Evolutionary conservation across 257 asterid species (phyloP), one percentile per base, ranked within the genome.

Genomic region (Ilex aquifolium): DNA sequence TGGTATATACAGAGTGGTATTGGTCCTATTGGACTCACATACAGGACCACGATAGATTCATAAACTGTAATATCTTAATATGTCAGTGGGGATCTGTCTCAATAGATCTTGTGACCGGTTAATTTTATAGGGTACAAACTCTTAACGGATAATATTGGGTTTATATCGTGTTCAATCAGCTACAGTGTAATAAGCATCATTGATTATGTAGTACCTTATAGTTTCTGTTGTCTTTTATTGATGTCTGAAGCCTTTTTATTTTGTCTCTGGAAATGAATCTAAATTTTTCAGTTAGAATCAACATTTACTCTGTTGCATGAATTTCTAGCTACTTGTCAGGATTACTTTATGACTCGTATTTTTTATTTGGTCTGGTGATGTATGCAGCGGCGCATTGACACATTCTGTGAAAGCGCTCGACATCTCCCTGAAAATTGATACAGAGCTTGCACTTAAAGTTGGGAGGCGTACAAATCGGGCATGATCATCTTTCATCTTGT

Each of bases 401-500:
- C 97, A 92, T 74, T 92, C 99, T 3, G 97, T 92, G 17, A 92
- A 87, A 83, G 99, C 99, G 39, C 96, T 92, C 6, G 99, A 92
- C 70, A 92, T 89, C 46, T 89, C 99, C 52, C 59, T 92, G 84
- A 92, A 92, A 63, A 92, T 92, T 44, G 97, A 92, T 31, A 89
- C 96, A n/a, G 88, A 83, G 80, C 97, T 92, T n/a, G 97, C 99
- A 15, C 95, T 89, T 56, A 80, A 78, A 79, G 95, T 92, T 53
- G 95, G 99, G 55, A 82, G 84, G 72, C 95, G 96, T 53, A 92
- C 99, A 17, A 92, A 92, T 48, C 95, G 97, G 60, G 97, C 97
- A 52, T 92, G 86, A 87, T 62, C 44, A 13, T 40, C 31, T 31
- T 36, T 36, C 42, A 36, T 36, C 42, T 36, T 36, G 5, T 36